These are phyloP conservation scores for Cyclotella atomus DNA, from an alignment of 108 stramenopile genomes.

Conservation along the genomic window DNA sequence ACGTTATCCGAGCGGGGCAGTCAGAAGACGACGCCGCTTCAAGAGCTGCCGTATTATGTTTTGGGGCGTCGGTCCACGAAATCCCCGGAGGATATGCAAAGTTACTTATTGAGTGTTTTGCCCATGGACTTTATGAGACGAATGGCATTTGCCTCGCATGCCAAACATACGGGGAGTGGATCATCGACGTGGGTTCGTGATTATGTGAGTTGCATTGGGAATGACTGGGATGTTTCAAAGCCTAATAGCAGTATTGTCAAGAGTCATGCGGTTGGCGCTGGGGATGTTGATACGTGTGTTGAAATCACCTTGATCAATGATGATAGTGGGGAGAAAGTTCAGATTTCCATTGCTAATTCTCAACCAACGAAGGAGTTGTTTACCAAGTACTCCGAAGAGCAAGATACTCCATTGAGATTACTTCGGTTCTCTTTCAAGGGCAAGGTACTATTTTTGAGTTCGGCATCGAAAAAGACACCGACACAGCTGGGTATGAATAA, in stretches of 20 bases:
- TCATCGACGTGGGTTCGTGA: neutral
- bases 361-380: slow-evolving; percentile 4
- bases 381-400: slow-evolving; percentile 14
- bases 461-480: slow-evolving; percentile 13
- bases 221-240: slow-evolving; percentile 4
- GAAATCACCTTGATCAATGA: neutral
- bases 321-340: neutral
- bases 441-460: slow-evolving; percentile 21
- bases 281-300: neutral
- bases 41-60: slow-evolving; percentile 1
- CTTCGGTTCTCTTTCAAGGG: slow-evolving; percentile 6
- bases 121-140: neutral
- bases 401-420: slow-evolving; percentile 17
- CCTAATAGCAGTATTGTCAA: neutral
- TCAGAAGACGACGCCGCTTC: neutral
- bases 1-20: neutral
- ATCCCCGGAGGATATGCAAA: neutral
- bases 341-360: slow-evolving; percentile 8
- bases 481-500: slow-evolving; percentile 13
- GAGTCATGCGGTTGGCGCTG: no score
- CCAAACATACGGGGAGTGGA: neutral
- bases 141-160: slow-evolving; percentile 15
- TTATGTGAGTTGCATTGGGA: slow-evolving; percentile 9
- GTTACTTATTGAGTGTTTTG: neutral
- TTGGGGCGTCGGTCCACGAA: neutral